Conservation (phyloP, 495 filamentous ascomycete genomes). For the Lasiosphaeria miniovina region DNA sequence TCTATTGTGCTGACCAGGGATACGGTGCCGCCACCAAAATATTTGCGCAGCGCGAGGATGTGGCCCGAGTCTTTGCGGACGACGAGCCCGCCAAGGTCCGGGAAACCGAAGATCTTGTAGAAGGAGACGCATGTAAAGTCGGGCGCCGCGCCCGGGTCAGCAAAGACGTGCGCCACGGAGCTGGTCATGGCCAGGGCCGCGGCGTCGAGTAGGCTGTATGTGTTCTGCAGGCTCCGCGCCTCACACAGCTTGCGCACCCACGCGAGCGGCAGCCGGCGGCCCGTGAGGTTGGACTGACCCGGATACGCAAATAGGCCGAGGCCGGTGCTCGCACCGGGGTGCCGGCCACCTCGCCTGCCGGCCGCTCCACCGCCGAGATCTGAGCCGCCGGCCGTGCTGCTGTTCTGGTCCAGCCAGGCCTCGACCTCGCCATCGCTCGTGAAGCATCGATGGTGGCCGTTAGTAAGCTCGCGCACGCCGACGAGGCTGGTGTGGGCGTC, state of each 20-base stretch:
- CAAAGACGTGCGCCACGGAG: constrained; percentile 55
- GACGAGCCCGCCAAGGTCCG: constrained; percentile 69
- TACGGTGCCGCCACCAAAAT: constrained; percentile 78
- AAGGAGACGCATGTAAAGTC: constrained; percentile 72
- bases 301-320: constrained; percentile 71
- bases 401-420: constrained; percentile 50
- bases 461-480: constrained; percentile 62
- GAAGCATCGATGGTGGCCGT: constrained; percentile 56
- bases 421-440: constrained; percentile 62
- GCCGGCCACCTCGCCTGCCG: constrained; percentile 20
- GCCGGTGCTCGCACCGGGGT: constrained; percentile 10
- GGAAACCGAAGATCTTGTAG: constrained; percentile 83
- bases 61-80: constrained; percentile 61
- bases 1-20: constrained; percentile 60
- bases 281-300: constrained; percentile 78
- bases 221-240: constrained; percentile 41
- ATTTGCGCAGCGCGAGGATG: constrained; percentile 60
- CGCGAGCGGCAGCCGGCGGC: constrained; percentile 59
- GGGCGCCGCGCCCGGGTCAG: constrained; percentile 55
- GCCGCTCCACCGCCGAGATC: not conserved
- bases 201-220: constrained; percentile 68
- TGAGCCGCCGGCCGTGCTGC: not conserved
- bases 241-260: constrained; percentile 56
- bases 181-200: constrained; percentile 69
- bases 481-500: constrained; percentile 74